Conservation (phyloP, 805 yeast genomes). For the Candida nitratophila region DNA sequence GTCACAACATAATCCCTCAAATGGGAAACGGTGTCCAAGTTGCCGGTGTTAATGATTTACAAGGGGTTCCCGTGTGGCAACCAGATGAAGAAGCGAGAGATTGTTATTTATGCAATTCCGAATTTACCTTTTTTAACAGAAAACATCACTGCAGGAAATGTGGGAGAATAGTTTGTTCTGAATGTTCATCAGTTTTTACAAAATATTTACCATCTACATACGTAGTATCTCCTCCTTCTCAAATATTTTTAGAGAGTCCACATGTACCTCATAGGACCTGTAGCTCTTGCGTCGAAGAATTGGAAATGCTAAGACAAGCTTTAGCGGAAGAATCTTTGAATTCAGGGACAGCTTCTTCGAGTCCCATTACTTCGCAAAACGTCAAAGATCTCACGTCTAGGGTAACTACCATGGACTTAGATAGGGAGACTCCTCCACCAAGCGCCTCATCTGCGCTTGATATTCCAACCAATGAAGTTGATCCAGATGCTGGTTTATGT, state of each 20-base stretch:
- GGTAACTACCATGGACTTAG: not conserved
- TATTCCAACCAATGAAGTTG: slow-evolving; percentile 2
- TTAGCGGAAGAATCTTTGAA: slow-evolving; percentile 10
- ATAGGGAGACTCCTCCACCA: not conserved
- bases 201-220: slow-evolving; percentile 53
- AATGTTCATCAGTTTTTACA: slow-evolving; percentile 49
- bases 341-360: not conserved
- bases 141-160: slow-evolving; percentile 82
- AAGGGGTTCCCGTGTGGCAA: slow-evolving; percentile 57
- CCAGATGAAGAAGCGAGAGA: slow-evolving; percentile 44
- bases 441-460: not conserved
- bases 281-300: slow-evolving; percentile 60
- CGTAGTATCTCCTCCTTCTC: slow-evolving; percentile 48
- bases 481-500: slow-evolving; percentile 30
- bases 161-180: slow-evolving; percentile 71
- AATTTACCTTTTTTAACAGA: slow-evolving; percentile 56
- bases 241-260: slow-evolving; percentile 40
- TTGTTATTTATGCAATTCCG: slow-evolving; percentile 49
- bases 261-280: slow-evolving; percentile 67
- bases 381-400: not conserved
- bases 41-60: not conserved
- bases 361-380: not conserved
- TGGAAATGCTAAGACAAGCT: slow-evolving; percentile 41
- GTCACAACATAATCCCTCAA: too few species aligned
- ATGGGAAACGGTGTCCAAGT: not conserved